phyloP scores from a whole-genome alignment of 2,329 filamentous ascomycete genomes.

The Aureobasidium sp. region DNA sequence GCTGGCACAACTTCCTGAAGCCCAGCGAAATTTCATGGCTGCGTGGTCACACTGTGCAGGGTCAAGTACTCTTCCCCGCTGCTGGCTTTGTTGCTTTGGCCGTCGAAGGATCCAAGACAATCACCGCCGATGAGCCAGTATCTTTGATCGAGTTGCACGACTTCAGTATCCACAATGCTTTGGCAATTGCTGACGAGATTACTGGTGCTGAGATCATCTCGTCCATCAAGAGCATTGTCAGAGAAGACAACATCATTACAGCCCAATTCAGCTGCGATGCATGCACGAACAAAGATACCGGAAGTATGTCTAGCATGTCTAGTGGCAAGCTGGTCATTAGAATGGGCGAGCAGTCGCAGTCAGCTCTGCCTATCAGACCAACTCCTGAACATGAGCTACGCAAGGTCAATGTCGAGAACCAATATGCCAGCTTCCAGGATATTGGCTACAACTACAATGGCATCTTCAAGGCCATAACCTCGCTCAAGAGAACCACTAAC shows the following conservation, averaged over 20 bases:
- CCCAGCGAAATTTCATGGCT: constrained; percentile 18
- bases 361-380: constrained; percentile 3
- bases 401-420: constrained; percentile 13
- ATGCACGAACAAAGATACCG: neutral
- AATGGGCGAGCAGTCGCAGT: constrained; percentile 26
- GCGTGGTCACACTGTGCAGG: constrained; percentile 17
- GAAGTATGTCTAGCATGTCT: constrained; percentile 24
- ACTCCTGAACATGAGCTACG: neutral
- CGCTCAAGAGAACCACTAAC: constrained; percentile 4
- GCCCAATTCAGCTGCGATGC: neutral
- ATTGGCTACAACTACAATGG: constrained; percentile 24
- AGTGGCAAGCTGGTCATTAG: neutral
- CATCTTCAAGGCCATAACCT: constrained; percentile 13
- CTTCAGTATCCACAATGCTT: constrained; percentile 19
- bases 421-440: constrained; percentile 21
- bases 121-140: constrained; percentile 12
- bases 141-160: constrained; percentile 21
- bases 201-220: constrained; percentile 18
- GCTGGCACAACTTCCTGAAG: constrained; percentile 19
- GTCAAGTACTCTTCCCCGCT: constrained; percentile 19
- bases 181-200: constrained; percentile 20
- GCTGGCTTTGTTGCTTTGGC: constrained; percentile 19
- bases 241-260: neutral
- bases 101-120: constrained; percentile 15
- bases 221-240: neutral